Evolutionary conservation across 257 asterid species (phyloP).

Genomic region (Solanum dulcamara): DNA sequence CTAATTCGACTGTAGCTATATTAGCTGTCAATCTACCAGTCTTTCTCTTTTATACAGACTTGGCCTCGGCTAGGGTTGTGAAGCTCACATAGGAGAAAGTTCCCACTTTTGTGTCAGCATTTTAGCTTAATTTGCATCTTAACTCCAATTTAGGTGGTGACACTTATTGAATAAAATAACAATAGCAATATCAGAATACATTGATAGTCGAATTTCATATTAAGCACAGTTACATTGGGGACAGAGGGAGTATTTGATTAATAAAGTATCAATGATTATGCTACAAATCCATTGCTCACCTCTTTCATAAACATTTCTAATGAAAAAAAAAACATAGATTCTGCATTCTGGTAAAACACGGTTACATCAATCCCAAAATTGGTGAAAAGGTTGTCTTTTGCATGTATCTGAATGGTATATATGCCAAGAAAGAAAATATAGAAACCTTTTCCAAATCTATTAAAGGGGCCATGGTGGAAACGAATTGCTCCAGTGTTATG

Average conservation of each 20-base stretch:
- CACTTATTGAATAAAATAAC: background rate
- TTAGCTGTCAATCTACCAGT: background rate
- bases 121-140: background rate
- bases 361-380: background rate
- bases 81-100: background rate
- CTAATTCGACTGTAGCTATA: background rate
- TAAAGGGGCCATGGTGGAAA: slow-evolving; percentile 81
- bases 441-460: slow-evolving; percentile 83
- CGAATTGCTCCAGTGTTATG: slow-evolving; percentile 71
- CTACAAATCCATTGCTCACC: background rate
- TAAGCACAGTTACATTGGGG: background rate
- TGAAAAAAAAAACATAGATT: background rate
- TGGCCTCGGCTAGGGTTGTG: background rate
- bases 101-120: background rate
- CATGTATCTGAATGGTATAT: background rate
- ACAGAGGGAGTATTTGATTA: background rate
- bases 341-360: background rate
- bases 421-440: background rate
- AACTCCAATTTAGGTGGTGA: background rate
- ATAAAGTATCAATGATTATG: background rate
- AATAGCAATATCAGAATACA: background rate
- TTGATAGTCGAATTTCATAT: background rate
- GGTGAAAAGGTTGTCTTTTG: background rate
- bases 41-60: background rate
- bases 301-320: background rate